These are phyloP conservation scores for Toxicodendron radicans DNA, from an alignment of 345 rosid genomes.

Conservation along the genomic window DNA sequence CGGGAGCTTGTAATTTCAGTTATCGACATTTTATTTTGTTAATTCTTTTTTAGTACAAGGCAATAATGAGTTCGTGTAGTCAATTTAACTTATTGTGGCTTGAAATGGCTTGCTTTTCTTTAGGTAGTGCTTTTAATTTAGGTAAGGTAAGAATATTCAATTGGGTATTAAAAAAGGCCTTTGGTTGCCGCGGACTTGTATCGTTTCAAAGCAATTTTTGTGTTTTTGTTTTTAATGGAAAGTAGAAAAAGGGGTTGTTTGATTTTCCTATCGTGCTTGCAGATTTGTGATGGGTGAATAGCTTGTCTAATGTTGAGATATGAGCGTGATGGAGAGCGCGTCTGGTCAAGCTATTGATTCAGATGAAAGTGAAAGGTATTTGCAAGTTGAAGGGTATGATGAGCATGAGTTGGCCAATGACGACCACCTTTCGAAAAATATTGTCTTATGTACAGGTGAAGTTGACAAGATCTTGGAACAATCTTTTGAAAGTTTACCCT, in stretches of 20 bases:
- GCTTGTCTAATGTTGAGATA: slow-evolving; percentile 11
- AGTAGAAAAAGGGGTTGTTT: slow-evolving; percentile 5
- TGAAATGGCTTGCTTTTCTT: background rate
- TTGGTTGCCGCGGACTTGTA: background rate
- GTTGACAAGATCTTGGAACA: slow-evolving; percentile 38
- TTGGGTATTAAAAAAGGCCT: background rate
- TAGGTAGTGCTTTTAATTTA: background rate
- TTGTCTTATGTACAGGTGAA: slow-evolving; percentile 37
- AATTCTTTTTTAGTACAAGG: background rate
- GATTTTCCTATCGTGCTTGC: slow-evolving; percentile 6
- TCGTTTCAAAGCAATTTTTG: background rate
- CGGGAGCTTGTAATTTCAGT: background rate
- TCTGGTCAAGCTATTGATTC: slow-evolving; percentile 37
- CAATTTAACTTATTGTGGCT: background rate
- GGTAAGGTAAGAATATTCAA: background rate
- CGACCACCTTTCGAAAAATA: slow-evolving; percentile 28
- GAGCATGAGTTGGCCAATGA: slow-evolving; percentile 35
- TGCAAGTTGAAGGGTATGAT: slow-evolving; percentile 30
- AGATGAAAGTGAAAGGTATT: slow-evolving; percentile 36
- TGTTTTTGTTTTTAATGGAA: background rate
- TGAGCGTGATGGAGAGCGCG: slow-evolving; percentile 36
- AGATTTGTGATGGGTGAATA: slow-evolving; percentile 18
- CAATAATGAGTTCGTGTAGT: no score
- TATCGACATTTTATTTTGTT: background rate
- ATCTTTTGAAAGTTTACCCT: slow-evolving; percentile 29